Evolutionary conservation across 2,329 filamentous ascomycete genomes (phyloP).

Genomic region (Aspergillus quadricinctus): DNA sequence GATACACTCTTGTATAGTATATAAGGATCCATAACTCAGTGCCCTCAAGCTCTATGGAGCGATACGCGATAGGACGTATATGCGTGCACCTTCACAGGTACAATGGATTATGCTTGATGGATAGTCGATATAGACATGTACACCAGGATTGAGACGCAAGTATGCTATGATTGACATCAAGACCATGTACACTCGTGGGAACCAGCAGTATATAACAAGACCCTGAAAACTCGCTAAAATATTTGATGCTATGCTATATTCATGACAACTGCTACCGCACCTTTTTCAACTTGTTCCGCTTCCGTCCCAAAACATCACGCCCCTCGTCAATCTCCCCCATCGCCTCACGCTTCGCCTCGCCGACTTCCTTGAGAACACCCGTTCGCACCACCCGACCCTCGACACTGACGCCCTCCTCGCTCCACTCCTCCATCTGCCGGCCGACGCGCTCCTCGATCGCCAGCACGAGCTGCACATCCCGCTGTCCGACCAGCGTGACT

Average conservation of each 20-base stretch:
- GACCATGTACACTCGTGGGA: not conserved
- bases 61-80: no score
- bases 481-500: slow-evolving; percentile 85
- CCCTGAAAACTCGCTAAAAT: not conserved
- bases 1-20: not conserved
- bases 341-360: slow-evolving; percentile 93
- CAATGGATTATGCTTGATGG: not conserved
- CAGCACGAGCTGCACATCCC: slow-evolving; percentile 85
- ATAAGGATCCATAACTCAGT: not conserved
- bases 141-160: not conserved
- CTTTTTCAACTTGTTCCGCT: slow-evolving; percentile 48
- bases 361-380: slow-evolving; percentile 73
- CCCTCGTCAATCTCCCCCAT: slow-evolving; percentile 87
- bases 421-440: slow-evolving; percentile 75
- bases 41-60: not conserved
- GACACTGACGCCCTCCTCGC: slow-evolving; percentile 89
- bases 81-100: not conserved
- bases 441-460: slow-evolving; percentile 81
- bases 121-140: not conserved
- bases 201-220: not conserved
- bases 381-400: slow-evolving; percentile 84
- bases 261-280: slow-evolving; percentile 24
- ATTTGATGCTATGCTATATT: not conserved
- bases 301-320: slow-evolving; percentile 84
- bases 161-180: not conserved